Conservation (phyloP, 2,329 filamentous ascomycete genomes). For the Penicillium sp. region DNA sequence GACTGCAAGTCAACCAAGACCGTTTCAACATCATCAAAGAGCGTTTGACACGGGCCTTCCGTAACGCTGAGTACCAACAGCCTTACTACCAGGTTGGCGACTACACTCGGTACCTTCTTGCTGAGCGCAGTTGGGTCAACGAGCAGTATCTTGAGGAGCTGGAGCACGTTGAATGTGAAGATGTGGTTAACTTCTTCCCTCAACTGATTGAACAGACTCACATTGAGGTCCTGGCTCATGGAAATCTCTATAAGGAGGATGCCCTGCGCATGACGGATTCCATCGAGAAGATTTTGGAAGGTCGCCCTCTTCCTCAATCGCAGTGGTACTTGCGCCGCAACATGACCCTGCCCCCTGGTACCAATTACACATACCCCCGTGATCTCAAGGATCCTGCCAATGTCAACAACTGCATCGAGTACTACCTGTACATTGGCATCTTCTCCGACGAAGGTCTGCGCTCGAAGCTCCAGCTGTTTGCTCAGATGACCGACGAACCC, state of each 20-base stretch:
- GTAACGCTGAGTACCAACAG: constrained; percentile 85
- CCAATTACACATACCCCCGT: constrained; percentile 81
- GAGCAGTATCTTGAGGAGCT: constrained; percentile 80
- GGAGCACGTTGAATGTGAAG: constrained; percentile 69
- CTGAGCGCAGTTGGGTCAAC: constrained; percentile 74
- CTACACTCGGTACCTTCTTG: constrained; percentile 77
- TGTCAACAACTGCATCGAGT: constrained; percentile 83
- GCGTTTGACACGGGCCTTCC: constrained; percentile 70
- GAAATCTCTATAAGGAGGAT: constrained; percentile 93
- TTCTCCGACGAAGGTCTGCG: constrained; percentile 68
- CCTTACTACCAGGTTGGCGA: constrained; percentile 87
- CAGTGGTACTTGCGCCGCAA: constrained; percentile 81
- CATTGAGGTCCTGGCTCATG: constrained; percentile 84
- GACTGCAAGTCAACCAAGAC: constrained; percentile 80
- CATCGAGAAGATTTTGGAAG: constrained; percentile 74
- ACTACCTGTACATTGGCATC: constrained; percentile 70
- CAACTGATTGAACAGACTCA: constrained; percentile 81
- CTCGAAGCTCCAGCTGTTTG: constrained; percentile 77
- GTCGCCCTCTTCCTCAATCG: constrained; percentile 69
- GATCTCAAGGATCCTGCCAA: constrained; percentile 83
- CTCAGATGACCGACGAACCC: constrained; percentile 90
- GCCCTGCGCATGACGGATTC: constrained; percentile 81
- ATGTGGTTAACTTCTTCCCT: constrained; percentile 75
- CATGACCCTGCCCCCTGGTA: constrained; percentile 73
- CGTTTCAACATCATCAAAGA: constrained; percentile 93